Evolutionary conservation across 2,329 filamentous ascomycete genomes (phyloP).

Genomic region (Byssothecium circinans): DNA sequence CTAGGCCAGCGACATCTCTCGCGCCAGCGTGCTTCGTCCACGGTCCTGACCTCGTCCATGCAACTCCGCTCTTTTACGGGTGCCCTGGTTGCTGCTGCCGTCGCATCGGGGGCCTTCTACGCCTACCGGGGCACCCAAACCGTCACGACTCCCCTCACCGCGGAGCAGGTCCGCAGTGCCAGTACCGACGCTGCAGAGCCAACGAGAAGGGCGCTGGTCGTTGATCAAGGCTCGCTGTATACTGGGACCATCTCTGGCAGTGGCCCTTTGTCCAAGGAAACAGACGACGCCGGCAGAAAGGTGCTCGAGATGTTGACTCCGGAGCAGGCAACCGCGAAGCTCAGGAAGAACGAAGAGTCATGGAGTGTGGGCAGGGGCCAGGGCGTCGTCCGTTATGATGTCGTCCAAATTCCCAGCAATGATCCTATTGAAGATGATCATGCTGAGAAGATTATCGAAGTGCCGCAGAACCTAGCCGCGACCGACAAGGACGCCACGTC

Average conservation of each 20-base stretch:
- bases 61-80: constrained; percentile 69
- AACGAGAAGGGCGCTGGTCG: constrained; percentile 70
- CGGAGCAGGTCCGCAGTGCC: constrained; percentile 38
- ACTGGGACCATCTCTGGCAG: constrained; percentile 84
- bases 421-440: constrained; percentile 98
- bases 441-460: constrained; percentile 94
- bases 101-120: constrained; percentile 76
- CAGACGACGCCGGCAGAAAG: constrained; percentile 78
- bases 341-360: constrained; percentile 87
- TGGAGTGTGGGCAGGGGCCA: constrained; percentile 86
- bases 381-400: constrained; percentile 91
- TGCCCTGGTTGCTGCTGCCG: constrained; percentile 68
- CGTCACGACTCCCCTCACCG: constrained; percentile 16
- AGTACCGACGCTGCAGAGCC: constrained; percentile 50
- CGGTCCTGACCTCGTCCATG: constrained; percentile 69
- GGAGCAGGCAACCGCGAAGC: constrained; percentile 87
- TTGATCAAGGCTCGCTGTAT: constrained; percentile 87
- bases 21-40: constrained; percentile 43
- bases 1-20: constrained; percentile 50
- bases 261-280: constrained; percentile 83
- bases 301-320: constrained; percentile 96
- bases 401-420: constrained; percentile 93
- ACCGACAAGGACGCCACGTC: constrained; percentile 58
- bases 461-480: constrained; percentile 64
- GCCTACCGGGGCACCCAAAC: constrained; percentile 57